phyloP scores from a whole-genome alignment of 805 yeast genomes.

The Candida golubevii region DNA sequence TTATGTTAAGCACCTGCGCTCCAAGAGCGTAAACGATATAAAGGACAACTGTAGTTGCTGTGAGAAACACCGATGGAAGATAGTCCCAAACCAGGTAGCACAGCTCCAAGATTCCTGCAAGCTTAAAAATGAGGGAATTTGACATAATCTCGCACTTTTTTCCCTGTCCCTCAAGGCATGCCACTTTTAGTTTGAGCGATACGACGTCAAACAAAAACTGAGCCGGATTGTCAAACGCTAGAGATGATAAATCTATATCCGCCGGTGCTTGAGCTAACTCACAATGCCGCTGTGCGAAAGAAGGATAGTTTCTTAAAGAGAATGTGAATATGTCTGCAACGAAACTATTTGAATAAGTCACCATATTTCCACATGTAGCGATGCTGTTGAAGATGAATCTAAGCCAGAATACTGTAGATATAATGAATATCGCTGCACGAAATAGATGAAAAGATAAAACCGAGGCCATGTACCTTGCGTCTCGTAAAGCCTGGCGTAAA shows the following conservation, averaged over 20 bases:
- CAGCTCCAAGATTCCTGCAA: conserved; percentile 9
- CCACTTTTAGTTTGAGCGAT: conserved; percentile 6
- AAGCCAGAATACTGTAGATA: conserved; percentile 13
- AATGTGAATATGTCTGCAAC: conserved; percentile 28
- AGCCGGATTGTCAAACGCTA: conserved; percentile 10
- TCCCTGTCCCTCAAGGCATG: conserved; percentile 4
- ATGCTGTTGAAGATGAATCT: conserved; percentile 19
- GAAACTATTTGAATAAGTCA: conserved; percentile 28
- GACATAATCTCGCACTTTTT: conserved; percentile 5
- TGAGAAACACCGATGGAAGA: conserved; percentile 9
- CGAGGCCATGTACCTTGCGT: not conserved
- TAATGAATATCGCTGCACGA: conserved; percentile 6
- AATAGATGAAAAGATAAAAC: conserved; percentile 11
- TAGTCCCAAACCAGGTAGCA: conserved; percentile 5
- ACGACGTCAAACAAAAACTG: conserved; percentile 15
- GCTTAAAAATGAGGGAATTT: conserved; percentile 13
- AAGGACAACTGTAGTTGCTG: conserved; percentile 9
- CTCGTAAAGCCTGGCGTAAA: not conserved
- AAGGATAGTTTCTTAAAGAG: conserved; percentile 18
- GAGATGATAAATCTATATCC: not conserved
- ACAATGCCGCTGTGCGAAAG: conserved; percentile 11
- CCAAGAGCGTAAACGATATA: conserved; percentile 13
- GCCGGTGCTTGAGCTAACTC: conserved; percentile 1
- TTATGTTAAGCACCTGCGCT: conserved; percentile 14
- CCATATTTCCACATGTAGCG: conserved; percentile 23